Base-by-base conservation (phyloP, 2,329 filamentous ascomycete species). In the Metarhizium humberi region DNA sequence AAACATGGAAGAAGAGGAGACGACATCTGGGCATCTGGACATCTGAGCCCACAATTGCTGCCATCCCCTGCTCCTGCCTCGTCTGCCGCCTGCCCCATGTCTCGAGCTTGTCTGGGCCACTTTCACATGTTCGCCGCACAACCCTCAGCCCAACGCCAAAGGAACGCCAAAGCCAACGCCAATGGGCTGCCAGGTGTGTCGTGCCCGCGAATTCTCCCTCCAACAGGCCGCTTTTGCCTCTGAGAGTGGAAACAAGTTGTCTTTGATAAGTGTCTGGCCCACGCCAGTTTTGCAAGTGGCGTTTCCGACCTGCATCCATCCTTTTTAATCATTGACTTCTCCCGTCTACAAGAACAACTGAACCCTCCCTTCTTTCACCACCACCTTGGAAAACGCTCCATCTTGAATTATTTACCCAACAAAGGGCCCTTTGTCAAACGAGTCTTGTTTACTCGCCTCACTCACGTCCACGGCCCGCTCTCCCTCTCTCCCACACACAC, bases 271-370 rank as follows among this genome's bases (percentile, higher is more conserved):
- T 51, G 34, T 40, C 45, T 36, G 52, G 46, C 46, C 50, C 54
- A 50, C 54, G 50, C 36, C 54, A 50, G 25, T 45, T 4, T 49
- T 52, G 54, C 38, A 7, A 38, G 54, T 53, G 54, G 54, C 50
- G 51, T 52, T 50, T 54, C 52, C 40, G 4, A 42, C 43, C 55
- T 20, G 14, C 29, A 16, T 48, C 38, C 25, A 30, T 46, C 55
- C 55, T 52, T 56, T 55, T 56, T 50, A 55, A 54, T 25, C 32
- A 56, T 46, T 29, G 51, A 45, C 57, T 29, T 56, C 48, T 53
- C 55, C 52, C 53, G 49, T 38, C 51, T 51, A 29, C 50, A 52
- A 45, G 25, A 29, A 16, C 20, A 4, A 32, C 20, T 40, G 42
- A 25, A 43, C 52, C 51, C 16, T 47, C 50, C 18, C 32, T 43